Evolutionary conservation across 2,329 filamentous ascomycete species (phyloP).

Genomic region (Trichoderma sp.): DNA sequence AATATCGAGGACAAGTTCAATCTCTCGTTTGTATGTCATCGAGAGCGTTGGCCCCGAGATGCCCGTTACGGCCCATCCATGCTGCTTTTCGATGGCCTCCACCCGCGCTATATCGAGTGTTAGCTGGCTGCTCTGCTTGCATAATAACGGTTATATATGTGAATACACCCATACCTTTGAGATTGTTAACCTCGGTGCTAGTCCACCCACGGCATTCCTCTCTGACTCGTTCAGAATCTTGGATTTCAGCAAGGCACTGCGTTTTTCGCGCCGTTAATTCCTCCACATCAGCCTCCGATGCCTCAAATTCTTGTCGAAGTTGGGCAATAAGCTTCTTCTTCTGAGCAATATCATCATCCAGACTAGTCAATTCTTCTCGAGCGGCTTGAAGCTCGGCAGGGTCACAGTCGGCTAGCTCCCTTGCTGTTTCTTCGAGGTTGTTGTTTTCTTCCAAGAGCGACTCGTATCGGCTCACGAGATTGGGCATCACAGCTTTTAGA

Average conservation of each 20-base stretch:
- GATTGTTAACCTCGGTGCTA: slow-evolving; percentile 68
- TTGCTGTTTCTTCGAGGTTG: slow-evolving; percentile 67
- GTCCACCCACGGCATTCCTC: slow-evolving; percentile 92
- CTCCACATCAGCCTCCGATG: slow-evolving; percentile 63
- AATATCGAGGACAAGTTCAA: slow-evolving; percentile 70
- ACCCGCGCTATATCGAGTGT: slow-evolving; percentile 57
- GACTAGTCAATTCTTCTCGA: slow-evolving; percentile 62
- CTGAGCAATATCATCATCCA: slow-evolving; percentile 66
- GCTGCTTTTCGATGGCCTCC: slow-evolving; percentile 59
- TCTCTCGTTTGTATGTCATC: slow-evolving; percentile 68
- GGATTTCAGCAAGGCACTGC: slow-evolving; percentile 69
- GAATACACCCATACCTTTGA: slow-evolving; percentile 60
- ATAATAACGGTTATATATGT: not conserved
- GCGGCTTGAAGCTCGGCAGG: slow-evolving; percentile 71
- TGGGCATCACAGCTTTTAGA: slow-evolving; percentile 65
- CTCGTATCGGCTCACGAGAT: slow-evolving; percentile 57
- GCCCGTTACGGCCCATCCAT: slow-evolving; percentile 70
- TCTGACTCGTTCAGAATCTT: slow-evolving; percentile 75
- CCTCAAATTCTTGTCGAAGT: slow-evolving; percentile 63
- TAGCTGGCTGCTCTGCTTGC: slow-evolving; percentile 30
- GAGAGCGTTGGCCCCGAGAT: slow-evolving; percentile 62
- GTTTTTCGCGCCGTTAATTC: slow-evolving; percentile 64
- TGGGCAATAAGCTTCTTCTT: slow-evolving; percentile 66
- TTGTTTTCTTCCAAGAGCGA: slow-evolving; percentile 60
- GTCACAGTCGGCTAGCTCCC: slow-evolving; percentile 75